These are phyloP conservation scores for Yamadazyma olivae DNA, from an alignment of 805 yeast genomes.

Conservation along the genomic window DNA sequence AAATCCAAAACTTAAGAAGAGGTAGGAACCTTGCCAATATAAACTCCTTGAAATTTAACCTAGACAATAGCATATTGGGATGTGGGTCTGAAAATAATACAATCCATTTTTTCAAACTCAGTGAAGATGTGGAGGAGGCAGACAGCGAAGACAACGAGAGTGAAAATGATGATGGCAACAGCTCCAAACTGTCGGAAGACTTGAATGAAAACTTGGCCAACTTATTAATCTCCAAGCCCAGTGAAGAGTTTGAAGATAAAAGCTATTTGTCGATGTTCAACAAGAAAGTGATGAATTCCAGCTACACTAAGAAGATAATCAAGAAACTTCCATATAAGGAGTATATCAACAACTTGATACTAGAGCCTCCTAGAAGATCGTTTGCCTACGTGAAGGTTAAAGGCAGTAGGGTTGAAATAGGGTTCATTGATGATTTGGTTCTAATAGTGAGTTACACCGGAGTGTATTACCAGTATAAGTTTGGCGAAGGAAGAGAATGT, in stretches of 20 bases:
- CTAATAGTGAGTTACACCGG: constrained; percentile 40
- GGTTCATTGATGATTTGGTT: constrained; percentile 31
- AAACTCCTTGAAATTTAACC: constrained; percentile 32
- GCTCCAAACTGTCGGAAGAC: constrained; percentile 32
- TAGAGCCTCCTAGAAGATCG: constrained; percentile 42
- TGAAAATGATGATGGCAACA: constrained; percentile 14
- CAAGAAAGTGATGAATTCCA: constrained; percentile 29
- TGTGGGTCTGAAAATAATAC: constrained; percentile 41
- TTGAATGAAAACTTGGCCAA: constrained; percentile 42
- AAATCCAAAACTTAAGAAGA: constrained; percentile 33
- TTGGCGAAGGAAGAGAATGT: constrained; percentile 29
- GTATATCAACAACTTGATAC: constrained; percentile 37
- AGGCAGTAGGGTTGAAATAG: constrained; percentile 34
- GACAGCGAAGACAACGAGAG: constrained; percentile 5
- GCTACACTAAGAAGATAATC: constrained; percentile 34
- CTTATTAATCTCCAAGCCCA: constrained; percentile 27
- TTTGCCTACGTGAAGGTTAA: constrained; percentile 41
- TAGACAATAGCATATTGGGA: constrained; percentile 31
- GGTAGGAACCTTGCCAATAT: constrained; percentile 38
- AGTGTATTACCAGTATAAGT: constrained; percentile 33
- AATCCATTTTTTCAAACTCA: constrained; percentile 35
- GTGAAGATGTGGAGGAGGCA: constrained; percentile 8
- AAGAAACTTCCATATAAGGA: constrained; percentile 39
- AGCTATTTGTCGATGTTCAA: constrained; percentile 13
- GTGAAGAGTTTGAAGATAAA: constrained; percentile 6